Base-by-base conservation (phyloP, 768 basidiomycete genomes). In the Tulasnella calospora region DNA sequence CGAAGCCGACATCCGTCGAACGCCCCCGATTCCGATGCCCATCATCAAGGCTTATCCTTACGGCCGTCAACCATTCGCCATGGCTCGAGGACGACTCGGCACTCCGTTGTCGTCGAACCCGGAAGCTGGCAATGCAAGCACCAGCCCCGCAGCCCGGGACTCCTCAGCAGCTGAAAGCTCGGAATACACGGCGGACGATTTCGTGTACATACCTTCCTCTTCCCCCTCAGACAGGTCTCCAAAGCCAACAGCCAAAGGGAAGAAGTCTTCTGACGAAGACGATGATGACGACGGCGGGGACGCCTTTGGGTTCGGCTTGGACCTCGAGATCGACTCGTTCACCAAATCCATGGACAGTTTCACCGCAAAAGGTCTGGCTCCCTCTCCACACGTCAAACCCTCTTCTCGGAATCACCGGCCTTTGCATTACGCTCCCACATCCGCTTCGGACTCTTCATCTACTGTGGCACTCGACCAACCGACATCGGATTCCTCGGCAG, bases 321-420 rank as follows among this genome's bases (percentile, higher is more conserved):
- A 89, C 82, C 87, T 94, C 78, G 91, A 91, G 81, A 92, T 93
- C 71, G 85, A 88, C 3, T 87, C 89, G 3, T 92, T 94, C 13
- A 92, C 89, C 85, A 93, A 81, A 41, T 78, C 80, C 69, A 77
- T 75, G 35, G 74, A 76, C 77, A 47, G 61, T 30, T 67, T 67
- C 61, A 67, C 61, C 15, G 61, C 75, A 46, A 76, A 55, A 47
- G 47, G 10, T 86, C 23, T 35, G 1, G 38, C 75, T 85, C 21
- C 82, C 30, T 82, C 80, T 85, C 83, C 81, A 84, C 84, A 51
- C 82, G 15, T 61, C 71, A n/a, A 78, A 35, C 74, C 44, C 12
- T 51, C 36, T 6, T 44, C 51, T 21, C 41, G 36, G 27, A 21
- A 4, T 30, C 71, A 67, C 30, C 61, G 61, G 10, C 75, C 61